These are phyloP conservation scores for Lentinus tigrinus DNA, from an alignment of 768 basidiomycete genomes.

Conservation along the genomic window DNA sequence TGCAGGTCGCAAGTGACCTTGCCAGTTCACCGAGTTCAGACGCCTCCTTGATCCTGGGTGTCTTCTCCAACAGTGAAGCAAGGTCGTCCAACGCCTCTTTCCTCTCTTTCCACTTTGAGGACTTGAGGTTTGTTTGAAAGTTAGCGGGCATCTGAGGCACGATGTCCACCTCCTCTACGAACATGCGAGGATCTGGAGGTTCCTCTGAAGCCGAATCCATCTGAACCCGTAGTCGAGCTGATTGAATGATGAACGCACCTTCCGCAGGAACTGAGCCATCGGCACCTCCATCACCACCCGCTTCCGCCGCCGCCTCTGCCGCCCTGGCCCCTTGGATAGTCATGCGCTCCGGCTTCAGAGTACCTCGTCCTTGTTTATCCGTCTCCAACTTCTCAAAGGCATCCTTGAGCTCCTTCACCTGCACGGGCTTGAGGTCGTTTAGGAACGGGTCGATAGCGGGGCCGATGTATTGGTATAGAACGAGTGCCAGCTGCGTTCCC, in stretches of 20 bases:
- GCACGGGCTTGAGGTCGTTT: slow-evolving; percentile 91
- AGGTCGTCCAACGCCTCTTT: slow-evolving; percentile 90
- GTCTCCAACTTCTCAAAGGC: slow-evolving; percentile 82
- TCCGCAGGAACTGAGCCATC: slow-evolving; percentile 37
- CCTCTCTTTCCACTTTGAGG: slow-evolving; percentile 97
- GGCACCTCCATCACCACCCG: slow-evolving; percentile 35
- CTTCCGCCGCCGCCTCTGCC: slow-evolving; percentile 45
- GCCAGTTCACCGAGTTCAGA: slow-evolving; percentile 75
- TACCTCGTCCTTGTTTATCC: slow-evolving; percentile 83
- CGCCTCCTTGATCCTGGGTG: slow-evolving; percentile 78
- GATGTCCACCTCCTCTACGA: slow-evolving; percentile 82
- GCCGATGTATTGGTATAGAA: slow-evolving; percentile 82
- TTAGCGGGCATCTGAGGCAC: slow-evolving; percentile 71
- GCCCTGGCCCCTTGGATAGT: slow-evolving; percentile 80
- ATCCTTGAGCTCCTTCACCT: slow-evolving; percentile 94
- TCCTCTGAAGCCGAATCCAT: slow-evolving; percentile 34
- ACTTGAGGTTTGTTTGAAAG: slow-evolving; percentile 72
- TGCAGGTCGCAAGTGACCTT: slow-evolving; percentile 73
- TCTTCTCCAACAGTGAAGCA: slow-evolving; percentile 60
- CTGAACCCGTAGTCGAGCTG: no score
- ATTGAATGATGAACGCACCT: slow-evolving; percentile 36
- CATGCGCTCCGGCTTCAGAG: slow-evolving; percentile 72
- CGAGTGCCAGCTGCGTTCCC: slow-evolving; percentile 72
- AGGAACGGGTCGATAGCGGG: slow-evolving; percentile 81
- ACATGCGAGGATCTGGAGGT: slow-evolving; percentile 71